These are phyloP conservation scores for Fomitopsis palustris DNA, from an alignment of 1,284 basidiomycete species.

Conservation along the genomic window DNA sequence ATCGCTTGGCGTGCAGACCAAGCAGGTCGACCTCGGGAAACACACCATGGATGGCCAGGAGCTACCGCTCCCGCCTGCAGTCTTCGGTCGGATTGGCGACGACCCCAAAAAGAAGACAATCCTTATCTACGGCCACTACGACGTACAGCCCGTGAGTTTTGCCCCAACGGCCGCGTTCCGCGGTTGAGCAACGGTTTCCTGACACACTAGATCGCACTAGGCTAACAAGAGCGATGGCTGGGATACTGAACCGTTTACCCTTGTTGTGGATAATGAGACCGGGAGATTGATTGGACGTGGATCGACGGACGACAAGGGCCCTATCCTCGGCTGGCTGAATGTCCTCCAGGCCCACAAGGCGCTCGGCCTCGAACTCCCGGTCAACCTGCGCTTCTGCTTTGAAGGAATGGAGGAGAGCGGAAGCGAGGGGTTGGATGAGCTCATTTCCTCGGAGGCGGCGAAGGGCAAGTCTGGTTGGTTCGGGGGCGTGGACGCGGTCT, in stretches of 20 bases:
- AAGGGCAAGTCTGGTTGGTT: constrained; percentile 76
- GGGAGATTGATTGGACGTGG: constrained; percentile 87
- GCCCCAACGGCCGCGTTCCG: background rate
- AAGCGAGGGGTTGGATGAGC: constrained; percentile 89
- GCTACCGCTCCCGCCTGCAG: constrained; percentile 82
- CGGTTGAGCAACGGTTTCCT: no score
- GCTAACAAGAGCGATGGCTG: constrained; percentile 83
- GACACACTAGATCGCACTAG: constrained; percentile 28
- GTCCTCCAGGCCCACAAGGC: constrained; percentile 86
- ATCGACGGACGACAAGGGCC: constrained; percentile 92
- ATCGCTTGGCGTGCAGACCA: constrained; percentile 72
- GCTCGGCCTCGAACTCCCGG: constrained; percentile 78
- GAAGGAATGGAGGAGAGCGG: constrained; percentile 99
- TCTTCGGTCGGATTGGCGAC: constrained; percentile 83
- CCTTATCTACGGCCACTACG: constrained; percentile 89
- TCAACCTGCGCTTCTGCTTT: constrained; percentile 94
- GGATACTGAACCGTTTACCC: constrained; percentile 88
- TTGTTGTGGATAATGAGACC: constrained; percentile 66
- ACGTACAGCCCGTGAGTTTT: constrained; percentile 72
- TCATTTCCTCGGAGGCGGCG: constrained; percentile 78
- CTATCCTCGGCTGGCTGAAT: constrained; percentile 93
- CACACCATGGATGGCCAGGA: constrained; percentile 81
- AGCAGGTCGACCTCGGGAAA: constrained; percentile 73
- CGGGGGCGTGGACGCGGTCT: constrained; percentile 89
- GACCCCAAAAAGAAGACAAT: constrained; percentile 91